Base-by-base conservation (phyloP, 2,329 filamentous ascomycete species). In the Neonectria faginata region DNA sequence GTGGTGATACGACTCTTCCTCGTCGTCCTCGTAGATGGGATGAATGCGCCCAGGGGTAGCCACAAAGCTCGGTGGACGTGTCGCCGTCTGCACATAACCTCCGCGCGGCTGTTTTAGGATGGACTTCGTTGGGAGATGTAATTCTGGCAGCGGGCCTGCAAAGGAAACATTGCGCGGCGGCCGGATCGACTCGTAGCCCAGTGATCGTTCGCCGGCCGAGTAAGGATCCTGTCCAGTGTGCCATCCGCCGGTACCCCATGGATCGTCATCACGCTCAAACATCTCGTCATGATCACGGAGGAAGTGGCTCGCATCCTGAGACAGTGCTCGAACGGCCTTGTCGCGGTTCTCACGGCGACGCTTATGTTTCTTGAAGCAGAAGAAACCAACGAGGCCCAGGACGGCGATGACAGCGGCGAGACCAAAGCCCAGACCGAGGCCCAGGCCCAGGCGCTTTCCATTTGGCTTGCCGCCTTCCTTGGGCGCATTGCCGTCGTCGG, bases 351-450 rank as follows among this genome's bases (percentile, higher is more conserved):
- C 77, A 22, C 77, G 79, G 47, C 73, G 68, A 52, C 72, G 70
- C 66, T 73, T 71, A 48, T 72, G 74, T 14, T 82, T 82, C 61
- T 81, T 83, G n/a, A 83, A 82, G 66, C 83, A 85, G 11, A 85
- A 87, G 63, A 84, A 83, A 58, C 86, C 80, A 60, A 79, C 83
- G 20, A 85, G 58, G 10, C 87, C 14, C 14, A 12, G 25, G 2
- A 85, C 67, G 0, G 84, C 78, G 0, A 81, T 76, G 9, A 88
- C 65, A 2, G 88, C 72, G 1, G 86, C 79, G 0, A 85, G 79
- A 1, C 75, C 77, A 3, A 91, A 74, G 1, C 89, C 91, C 1
- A 93, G 77, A 1, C 91, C 90, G 1, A 93, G 74, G 0, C 90
- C 91, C 2, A 90, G 78, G 0, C 89, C 89, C 89, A 90, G 70